Evolutionary conservation across 2,329 filamentous ascomycete species (phyloP), one percentile per base, ranked within the genome.

Genomic region (Neoarthrinium moseri): DNA sequence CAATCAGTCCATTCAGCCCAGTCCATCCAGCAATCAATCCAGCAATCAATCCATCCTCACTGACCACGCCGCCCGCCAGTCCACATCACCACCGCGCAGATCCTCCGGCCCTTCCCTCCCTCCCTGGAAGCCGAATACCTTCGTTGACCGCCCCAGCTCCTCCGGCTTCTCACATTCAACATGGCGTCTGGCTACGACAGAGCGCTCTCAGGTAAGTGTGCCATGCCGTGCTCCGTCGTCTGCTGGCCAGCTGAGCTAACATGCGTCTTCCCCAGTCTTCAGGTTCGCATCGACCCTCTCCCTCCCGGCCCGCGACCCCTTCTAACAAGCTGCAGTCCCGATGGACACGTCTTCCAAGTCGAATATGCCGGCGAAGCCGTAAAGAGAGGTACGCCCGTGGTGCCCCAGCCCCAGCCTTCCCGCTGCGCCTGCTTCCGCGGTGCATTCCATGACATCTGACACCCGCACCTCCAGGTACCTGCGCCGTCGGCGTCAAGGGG

Each of bases 301-400:
- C 36, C 43, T 39, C 41, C 26, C 38, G 24, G 22, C 21, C 34
- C 43, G 27, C 37, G 47, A 39, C 50, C 18, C 43, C 48, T 54
- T 59, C 75, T 84, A 69, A 86, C 66, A 30, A n/a, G 38, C 38
- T 47, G 39, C 65, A 97, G 92, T 82, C 94, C 94, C 64, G 94
- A 99, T 74, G 94, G 94, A 72, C 94, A 99, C 77, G 94, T 99
- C 63, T 99, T 99, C 76, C 94, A 99, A 74, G 94, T 99, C 64
- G 94, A 99, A 80, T 99, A 99, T 81, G 94, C 94, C 46, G 87
- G 95, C 58, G 94, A 99, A 75, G 94, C 94, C 57, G 94, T 99
- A 58, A 99, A 99, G 80, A 78, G 94, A 90, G 94, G 92, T 94
- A 74, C 49, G 66, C 46, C 37, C 35, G 37, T 26, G 27, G n/a